Conservation (phyloP, 768 basidiomycete genomes). For the Galerina sulciceps region DNA sequence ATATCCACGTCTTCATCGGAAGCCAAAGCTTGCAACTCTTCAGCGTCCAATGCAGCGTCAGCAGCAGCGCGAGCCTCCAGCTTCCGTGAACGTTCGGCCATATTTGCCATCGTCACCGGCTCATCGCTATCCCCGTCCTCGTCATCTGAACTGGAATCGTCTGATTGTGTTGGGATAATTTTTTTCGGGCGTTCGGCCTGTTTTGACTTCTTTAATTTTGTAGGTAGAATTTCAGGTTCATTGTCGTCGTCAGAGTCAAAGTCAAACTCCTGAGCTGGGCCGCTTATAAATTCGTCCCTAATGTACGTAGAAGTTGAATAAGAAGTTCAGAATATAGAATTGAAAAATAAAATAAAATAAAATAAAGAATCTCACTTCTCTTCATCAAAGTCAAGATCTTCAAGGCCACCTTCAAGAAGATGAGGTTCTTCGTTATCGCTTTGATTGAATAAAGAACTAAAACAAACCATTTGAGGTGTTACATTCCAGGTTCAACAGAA, state of each 20-base stretch:
- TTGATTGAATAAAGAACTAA: slow-evolving; percentile 50
- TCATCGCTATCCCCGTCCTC: slow-evolving; percentile 52
- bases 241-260: slow-evolving; percentile 67
- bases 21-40: slow-evolving; percentile 60
- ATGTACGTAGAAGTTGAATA: neutral
- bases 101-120: slow-evolving; percentile 76
- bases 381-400: slow-evolving; percentile 54
- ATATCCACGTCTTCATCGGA: slow-evolving; percentile 47
- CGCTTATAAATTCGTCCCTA: slow-evolving; percentile 56
- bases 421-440: slow-evolving; percentile 44
- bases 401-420: slow-evolving; percentile 47
- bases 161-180: slow-evolving; percentile 55
- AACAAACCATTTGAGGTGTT: slow-evolving; percentile 8
- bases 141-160: slow-evolving; percentile 38
- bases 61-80: slow-evolving; percentile 68
- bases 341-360: slow-evolving; percentile 1
- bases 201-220: slow-evolving; percentile 56
- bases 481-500: neutral
- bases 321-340: neutral
- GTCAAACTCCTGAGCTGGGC: slow-evolving; percentile 62
- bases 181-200: slow-evolving; percentile 50
- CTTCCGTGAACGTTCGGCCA: slow-evolving; percentile 80
- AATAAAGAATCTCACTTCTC: slow-evolving; percentile 39
- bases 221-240: slow-evolving; percentile 37
- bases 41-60: slow-evolving; percentile 71